Conservation (phyloP, 306 rosid genomes). For the Rosa lucieae region DNA sequence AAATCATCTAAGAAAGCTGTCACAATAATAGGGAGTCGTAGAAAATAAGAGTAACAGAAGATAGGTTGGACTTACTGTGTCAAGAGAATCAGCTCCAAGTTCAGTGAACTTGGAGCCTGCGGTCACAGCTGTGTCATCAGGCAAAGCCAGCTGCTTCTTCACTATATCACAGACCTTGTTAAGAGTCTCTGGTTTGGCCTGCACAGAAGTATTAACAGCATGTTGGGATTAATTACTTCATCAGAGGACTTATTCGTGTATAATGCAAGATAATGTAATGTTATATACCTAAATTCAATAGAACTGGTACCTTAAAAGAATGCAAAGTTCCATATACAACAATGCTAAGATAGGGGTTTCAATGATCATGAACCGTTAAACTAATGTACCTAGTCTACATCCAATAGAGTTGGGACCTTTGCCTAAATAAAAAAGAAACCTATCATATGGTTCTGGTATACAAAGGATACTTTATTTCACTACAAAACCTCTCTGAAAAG, state of each 20-base stretch:
- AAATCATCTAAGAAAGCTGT: not conserved
- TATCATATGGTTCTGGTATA: not conserved
- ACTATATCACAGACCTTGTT: conserved; percentile 69
- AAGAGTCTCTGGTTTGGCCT: conserved; percentile 92
- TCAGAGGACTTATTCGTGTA: not conserved
- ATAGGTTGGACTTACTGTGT: conserved; percentile 55
- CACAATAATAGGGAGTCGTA: not conserved
- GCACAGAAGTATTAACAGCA: conserved; percentile 20
- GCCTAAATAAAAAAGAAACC: not conserved
- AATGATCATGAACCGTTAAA: not conserved
- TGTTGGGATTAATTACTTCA: not conserved
- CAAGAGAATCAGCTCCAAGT: conserved; percentile 98
- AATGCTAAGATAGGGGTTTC: not conserved
- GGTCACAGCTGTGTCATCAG: conserved; percentile 41
- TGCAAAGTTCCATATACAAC: not conserved
- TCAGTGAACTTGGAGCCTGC: conserved; percentile 74
- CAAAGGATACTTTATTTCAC: not conserved
- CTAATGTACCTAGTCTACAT: not conserved
- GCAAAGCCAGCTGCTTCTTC: conserved; percentile 84
- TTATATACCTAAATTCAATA: not conserved
- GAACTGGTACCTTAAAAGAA: not conserved
- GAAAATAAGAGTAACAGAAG: not conserved
- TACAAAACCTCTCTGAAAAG: not conserved
- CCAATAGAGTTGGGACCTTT: not conserved
- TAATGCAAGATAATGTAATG: not conserved